Evolutionary conservation across 139 green algal species (phyloP), one percentile per base, ranked within the genome.

Genomic region (Volvox africanus): DNA sequence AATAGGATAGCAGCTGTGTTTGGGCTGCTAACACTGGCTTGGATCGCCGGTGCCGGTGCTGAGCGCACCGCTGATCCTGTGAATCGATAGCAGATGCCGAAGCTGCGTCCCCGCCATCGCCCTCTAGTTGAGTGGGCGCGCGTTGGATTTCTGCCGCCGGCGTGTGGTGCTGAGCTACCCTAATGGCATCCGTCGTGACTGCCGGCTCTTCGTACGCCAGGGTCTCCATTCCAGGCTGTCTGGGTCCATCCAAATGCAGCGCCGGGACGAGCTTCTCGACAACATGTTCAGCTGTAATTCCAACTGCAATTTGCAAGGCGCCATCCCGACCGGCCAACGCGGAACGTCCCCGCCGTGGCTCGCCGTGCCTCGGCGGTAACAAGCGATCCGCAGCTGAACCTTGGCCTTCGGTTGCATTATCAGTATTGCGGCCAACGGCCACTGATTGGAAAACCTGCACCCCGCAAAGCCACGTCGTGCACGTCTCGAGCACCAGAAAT

Each of bases 401-500:
- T 0, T 69, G 19, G 13, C 37, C 2, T 3, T 61, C 55, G n/a
- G 3, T 36, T 21, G 67, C 6, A 24, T 68, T 68, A 9, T 61
- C 18, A 18, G 36, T 3, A 12, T 36, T 22, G 2, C 75, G 71
- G 21, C 83, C 73, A 1, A 83, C 50, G 11, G 14, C 50, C 13
- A 90, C 33, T 1, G 71, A 28, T 22, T 61, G 73, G 20, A 90
- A 32, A 2, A 83, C 86, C 85, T 89, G 85, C n/a, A 55, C 30
- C 75, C 32, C 1, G 65, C 65, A 73, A 73, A 73, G 65, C 65
- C 21, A 28, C 11, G 65, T 73, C 21, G 65, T 55, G 44, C 44
- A 55, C 44, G 44, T 55, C 44, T 55, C 44, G 44, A 14, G 44
- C 44, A 9, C 44, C 44, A 9, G 44, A 55, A 55, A 55, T 55